Evolutionary conservation across 2,329 filamentous ascomycete species (phyloP), one percentile per base, ranked within the genome.

Genomic region (Aspergillus ustus): DNA sequence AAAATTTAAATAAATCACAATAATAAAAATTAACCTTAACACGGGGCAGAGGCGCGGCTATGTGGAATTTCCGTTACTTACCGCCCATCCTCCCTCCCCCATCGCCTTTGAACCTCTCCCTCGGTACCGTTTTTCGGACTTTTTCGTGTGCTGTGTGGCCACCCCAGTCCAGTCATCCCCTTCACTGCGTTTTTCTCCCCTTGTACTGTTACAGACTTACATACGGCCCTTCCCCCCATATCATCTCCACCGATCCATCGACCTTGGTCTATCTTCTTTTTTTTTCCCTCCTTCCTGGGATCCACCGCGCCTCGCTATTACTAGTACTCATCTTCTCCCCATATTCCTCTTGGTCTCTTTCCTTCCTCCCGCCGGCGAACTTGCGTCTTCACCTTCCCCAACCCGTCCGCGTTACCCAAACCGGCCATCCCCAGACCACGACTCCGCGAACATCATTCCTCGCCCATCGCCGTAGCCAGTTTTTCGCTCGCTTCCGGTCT

Each of bases 181-280:
- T 64, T 61, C 34, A 40, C 34, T 40, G 34, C 15, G 34, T 40
- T 40, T 63, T 62, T 37, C 54, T 61, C 52, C 45, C 66, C 67
- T 69, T 61, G 65, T 69, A 66, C 64, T 63, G 63, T 66, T 67
- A 67, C 66, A 64, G 46, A 61, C 66, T 65, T 52, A 61, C 63
- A 66, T 66, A 65, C 67, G 58, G 60, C 50, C 61, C 62, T 53
- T 58, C 46, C 59, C 63, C 59, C 62, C 67, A 60, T 56, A 62
- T 55, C 67, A 59, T 67, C 67, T 68, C 67, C 67, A 68, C 66
- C 54, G 57, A 63, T 62, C 66, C 64, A 57, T 67, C 62, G 50
- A 65, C 67, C 40, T 28, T 48, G 43, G 57, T 66, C 64, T 62
- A 65, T 64, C 64, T 67, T 66, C 52, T 56, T 54, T 63, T 66